Conservation (phyloP, 163 green algal genomes). For the Chloroidium sp. region DNA sequence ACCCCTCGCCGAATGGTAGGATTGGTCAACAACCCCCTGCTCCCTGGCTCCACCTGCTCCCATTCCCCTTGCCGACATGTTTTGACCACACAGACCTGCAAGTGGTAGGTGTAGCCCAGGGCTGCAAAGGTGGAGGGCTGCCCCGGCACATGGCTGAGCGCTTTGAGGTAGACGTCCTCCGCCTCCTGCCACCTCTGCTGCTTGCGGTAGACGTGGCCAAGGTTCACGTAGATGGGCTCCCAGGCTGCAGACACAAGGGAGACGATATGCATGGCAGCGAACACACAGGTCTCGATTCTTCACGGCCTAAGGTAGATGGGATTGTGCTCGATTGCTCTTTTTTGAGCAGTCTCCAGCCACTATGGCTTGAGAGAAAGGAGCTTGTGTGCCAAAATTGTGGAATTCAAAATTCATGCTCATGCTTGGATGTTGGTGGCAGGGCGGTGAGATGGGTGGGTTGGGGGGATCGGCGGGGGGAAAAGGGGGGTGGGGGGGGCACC, state of each 20-base stretch:
- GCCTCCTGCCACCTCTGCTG: slow-evolving; percentile 54
- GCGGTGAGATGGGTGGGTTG: no score
- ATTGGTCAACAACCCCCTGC: no score
- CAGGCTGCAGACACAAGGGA: slow-evolving; percentile 33
- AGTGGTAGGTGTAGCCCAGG: slow-evolving; percentile 78
- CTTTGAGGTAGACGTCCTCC: slow-evolving; percentile 43
- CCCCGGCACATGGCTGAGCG: slow-evolving; percentile 46
- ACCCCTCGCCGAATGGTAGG: no score
- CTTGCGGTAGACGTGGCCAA: slow-evolving; percentile 88
- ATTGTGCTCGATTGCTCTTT: not conserved
- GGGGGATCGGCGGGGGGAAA: not conserved
- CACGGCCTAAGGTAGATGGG: not conserved
- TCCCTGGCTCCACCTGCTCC: no score
- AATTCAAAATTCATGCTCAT: no score
- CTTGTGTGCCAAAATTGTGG: no score
- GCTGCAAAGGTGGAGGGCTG: slow-evolving; percentile 62
- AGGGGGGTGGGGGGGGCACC: slow-evolving; percentile 13
- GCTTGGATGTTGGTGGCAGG: no score
- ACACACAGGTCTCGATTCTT: not conserved
- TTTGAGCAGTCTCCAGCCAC: not conserved
- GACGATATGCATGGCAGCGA: not conserved
- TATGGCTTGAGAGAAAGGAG: no score
- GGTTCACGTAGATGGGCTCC: slow-evolving; percentile 77
- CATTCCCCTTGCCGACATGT: no score
- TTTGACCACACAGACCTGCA: slow-evolving; percentile 28